phyloP scores from a whole-genome alignment of 306 rosid species.

The Castanopsis chinensis region DNA sequence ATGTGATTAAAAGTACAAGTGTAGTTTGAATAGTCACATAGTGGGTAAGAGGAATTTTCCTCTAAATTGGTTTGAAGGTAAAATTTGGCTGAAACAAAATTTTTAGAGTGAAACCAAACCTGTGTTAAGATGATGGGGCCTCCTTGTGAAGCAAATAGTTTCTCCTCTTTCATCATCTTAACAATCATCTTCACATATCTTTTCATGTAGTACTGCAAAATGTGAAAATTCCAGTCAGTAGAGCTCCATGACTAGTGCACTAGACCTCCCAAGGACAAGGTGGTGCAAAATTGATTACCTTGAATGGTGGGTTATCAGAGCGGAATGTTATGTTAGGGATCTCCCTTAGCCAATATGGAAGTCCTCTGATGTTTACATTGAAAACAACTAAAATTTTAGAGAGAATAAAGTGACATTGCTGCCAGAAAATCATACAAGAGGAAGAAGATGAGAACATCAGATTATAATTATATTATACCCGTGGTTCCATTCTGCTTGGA shows the following conservation, averaged over 20 bases:
- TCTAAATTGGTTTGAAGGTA: too few species aligned
- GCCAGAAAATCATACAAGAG: not conserved
- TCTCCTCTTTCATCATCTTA: conserved; percentile 55
- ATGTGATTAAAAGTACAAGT: too few species aligned
- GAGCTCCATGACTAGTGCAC: not conserved
- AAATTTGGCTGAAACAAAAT: not conserved
- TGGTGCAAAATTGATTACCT: conserved; percentile 45
- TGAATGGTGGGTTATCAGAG: conserved; percentile 58
- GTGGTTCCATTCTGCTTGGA: conserved; percentile 98
- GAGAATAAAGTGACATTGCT: not conserved
- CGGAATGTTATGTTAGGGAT: conserved; percentile 65
- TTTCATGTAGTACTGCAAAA: conserved; percentile 62
- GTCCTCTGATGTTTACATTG: conserved; percentile 56
- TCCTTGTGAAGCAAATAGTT: conserved; percentile 78
- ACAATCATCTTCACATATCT: conserved; percentile 44
- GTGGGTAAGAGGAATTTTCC: too few species aligned
- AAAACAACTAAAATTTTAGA: not conserved
- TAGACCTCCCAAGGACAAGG: not conserved
- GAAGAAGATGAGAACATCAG: conserved; percentile 1
- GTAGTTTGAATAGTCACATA: too few species aligned
- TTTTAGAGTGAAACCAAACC: conserved; percentile 36
- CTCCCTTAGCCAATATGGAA: conserved; percentile 92
- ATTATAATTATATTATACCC: conserved; percentile 50
- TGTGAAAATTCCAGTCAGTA: not conserved
- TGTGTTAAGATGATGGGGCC: conserved; percentile 90